These are phyloP conservation scores for Fusarium palustre DNA, from an alignment of 2,329 filamentous ascomycete species.

Conservation along the genomic window DNA sequence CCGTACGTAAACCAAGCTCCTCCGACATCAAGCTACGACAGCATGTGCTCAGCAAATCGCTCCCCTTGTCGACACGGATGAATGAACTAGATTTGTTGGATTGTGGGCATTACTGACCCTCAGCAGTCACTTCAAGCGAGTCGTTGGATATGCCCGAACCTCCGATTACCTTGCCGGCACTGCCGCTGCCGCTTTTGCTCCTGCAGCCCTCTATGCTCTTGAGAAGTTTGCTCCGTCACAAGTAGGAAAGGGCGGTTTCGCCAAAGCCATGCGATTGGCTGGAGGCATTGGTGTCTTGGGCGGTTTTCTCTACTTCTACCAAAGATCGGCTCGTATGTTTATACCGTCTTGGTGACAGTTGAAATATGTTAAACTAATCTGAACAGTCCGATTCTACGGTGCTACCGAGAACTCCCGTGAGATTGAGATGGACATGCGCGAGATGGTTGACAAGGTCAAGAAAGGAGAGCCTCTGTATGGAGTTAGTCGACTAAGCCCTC, in stretches of 20 bases:
- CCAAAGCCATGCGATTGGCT: conserved; percentile 83
- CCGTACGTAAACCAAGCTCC: conserved; percentile 71
- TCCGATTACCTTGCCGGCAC: conserved; percentile 83
- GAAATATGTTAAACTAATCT: not conserved
- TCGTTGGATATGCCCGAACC: conserved; percentile 85
- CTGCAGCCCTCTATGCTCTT: conserved; percentile 79
- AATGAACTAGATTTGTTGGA: not conserved
- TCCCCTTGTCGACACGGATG: not conserved
- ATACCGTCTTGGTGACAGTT: not conserved
- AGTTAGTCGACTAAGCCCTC: conserved; percentile 78
- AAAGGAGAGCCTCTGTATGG: conserved; percentile 91
- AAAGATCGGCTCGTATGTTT: conserved; percentile 81
- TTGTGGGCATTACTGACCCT: conserved; percentile 45
- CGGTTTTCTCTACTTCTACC: conserved; percentile 87
- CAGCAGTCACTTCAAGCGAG: conserved; percentile 86
- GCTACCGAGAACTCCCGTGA: conserved; percentile 93
- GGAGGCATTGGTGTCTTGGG: conserved; percentile 78
- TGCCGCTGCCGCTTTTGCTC: conserved; percentile 76
- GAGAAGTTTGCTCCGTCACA: conserved; percentile 88
- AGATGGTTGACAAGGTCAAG: conserved; percentile 98
- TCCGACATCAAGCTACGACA: conserved; percentile 5
- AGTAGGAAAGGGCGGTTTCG: conserved; percentile 84
- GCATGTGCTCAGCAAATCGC: not conserved
- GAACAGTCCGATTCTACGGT: conserved; percentile 91
- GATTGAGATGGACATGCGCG: conserved; percentile 94